Conservation (phyloP, 257 asterid genomes). For the Salvia splendens region DNA sequence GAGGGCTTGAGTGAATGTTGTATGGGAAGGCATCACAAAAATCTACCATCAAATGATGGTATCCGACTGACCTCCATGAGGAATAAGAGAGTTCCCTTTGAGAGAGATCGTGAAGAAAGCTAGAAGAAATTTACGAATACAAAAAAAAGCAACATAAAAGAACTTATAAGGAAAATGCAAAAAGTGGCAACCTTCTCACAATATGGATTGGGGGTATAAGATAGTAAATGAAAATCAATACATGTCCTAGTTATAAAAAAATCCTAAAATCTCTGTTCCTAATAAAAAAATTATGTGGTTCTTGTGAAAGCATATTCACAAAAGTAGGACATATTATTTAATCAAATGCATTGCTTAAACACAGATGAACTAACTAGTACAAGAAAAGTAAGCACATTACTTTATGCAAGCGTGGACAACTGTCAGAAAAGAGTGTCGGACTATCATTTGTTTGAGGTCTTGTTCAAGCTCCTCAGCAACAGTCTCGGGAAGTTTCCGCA, state of each 20-base stretch:
- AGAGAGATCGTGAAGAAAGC: not conserved
- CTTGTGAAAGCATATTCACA: constrained; percentile 15
- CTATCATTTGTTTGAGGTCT: constrained; percentile 97
- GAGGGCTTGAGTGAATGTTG: not conserved
- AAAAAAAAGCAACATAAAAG: not conserved
- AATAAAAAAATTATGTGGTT: not conserved
- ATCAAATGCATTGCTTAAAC: constrained; percentile 15
- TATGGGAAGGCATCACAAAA: constrained; percentile 2
- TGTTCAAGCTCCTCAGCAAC: constrained; percentile 89
- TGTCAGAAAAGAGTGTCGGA: constrained; percentile 93
- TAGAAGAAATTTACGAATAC: not conserved
- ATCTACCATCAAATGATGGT: not conserved
- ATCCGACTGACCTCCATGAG: not conserved
- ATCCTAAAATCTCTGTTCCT: not conserved
- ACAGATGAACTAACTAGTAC: constrained; percentile 21
- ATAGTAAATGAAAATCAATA: not conserved
- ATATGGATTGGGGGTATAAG: not conserved
- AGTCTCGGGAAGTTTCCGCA: constrained; percentile 82
- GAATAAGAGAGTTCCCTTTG: not conserved
- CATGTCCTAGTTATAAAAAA: not conserved
- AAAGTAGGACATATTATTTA: constrained; percentile 12
- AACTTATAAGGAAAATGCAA: constrained; percentile 11
- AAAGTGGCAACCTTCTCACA: constrained; percentile 4
- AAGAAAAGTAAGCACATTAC: constrained; percentile 47
- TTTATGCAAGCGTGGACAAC: constrained; percentile 98